Conservation (phyloP, 2,329 filamentous ascomycete species). For the Botrytis medusae region DNA sequence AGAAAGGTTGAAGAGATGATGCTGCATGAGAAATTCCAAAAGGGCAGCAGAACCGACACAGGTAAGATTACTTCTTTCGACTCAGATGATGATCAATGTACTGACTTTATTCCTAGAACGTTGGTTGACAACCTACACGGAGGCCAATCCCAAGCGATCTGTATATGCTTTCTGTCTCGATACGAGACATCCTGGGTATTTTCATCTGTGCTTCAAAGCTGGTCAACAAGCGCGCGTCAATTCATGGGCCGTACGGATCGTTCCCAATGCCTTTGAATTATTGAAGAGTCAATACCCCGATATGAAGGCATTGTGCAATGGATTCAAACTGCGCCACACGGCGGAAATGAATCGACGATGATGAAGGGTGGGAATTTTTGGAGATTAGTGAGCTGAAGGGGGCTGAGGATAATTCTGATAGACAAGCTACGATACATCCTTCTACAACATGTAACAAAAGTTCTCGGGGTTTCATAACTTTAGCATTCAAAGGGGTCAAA, state of each 20-base stretch:
- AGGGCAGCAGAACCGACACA: slow-evolving; percentile 73
- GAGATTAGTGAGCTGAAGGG: background rate
- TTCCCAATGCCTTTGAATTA: slow-evolving; percentile 91
- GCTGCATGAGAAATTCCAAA: slow-evolving; percentile 90
- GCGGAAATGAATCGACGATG: slow-evolving; percentile 34
- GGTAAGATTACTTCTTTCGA: slow-evolving; percentile 59
- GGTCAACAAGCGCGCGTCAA: slow-evolving; percentile 71
- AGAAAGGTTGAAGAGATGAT: slow-evolving; percentile 97
- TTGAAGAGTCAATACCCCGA: slow-evolving; percentile 88
- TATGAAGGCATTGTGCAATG: slow-evolving; percentile 93
- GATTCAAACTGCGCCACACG: slow-evolving; percentile 66
- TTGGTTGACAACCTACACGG: slow-evolving; percentile 94
- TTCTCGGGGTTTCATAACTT: background rate
- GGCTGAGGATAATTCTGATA: slow-evolving; percentile 1
- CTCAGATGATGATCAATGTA: slow-evolving; percentile 2
- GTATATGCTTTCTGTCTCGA: slow-evolving; percentile 97
- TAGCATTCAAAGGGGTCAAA: slow-evolving; percentile 19
- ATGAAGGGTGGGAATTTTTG: background rate
- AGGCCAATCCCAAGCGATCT: slow-evolving; percentile 90
- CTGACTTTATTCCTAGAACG: slow-evolving; percentile 59
- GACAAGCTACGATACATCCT: slow-evolving; percentile 6
- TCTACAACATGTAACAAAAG: slow-evolving; percentile 12
- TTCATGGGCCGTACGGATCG: slow-evolving; percentile 82
- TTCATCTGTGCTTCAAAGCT: slow-evolving; percentile 94
- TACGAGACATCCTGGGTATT: slow-evolving; percentile 87